These are phyloP conservation scores for Eurotiales sp. DNA, from an alignment of 2,329 filamentous ascomycete genomes.

Conservation along the genomic window DNA sequence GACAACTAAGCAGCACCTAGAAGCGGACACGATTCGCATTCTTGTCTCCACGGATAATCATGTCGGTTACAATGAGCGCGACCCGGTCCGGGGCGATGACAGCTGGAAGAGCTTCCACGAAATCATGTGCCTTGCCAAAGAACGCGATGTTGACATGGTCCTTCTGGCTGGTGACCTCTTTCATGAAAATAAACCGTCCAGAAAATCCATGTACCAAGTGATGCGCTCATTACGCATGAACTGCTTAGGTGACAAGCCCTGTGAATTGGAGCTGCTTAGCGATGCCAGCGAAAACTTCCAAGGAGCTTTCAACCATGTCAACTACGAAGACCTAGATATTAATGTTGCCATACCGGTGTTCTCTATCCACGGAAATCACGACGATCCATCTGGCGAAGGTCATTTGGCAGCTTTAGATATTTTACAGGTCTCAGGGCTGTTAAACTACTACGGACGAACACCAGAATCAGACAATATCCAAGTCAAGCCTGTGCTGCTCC, in stretches of 20 bases:
- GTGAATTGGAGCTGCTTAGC: slow-evolving; percentile 89
- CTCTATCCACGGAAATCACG: slow-evolving; percentile 97
- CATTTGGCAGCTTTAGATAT: slow-evolving; percentile 88
- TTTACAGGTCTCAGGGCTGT: slow-evolving; percentile 80
- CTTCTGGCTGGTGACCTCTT: slow-evolving; percentile 92
- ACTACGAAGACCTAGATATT: slow-evolving; percentile 96
- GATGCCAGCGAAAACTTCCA: slow-evolving; percentile 90
- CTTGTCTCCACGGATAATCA: slow-evolving; percentile 94
- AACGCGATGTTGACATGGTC: slow-evolving; percentile 92
- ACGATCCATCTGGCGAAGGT: slow-evolving; percentile 95
- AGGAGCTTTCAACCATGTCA: slow-evolving; percentile 86
- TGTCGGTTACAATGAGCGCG: slow-evolving; percentile 93
- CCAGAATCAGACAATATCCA: slow-evolving; percentile 91
- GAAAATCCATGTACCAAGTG: slow-evolving; percentile 94
- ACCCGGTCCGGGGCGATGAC: slow-evolving; percentile 91
- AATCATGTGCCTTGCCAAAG: slow-evolving; percentile 81
- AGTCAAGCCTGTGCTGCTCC: slow-evolving; percentile 84
- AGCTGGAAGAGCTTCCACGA: slow-evolving; percentile 97
- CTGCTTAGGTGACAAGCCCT: slow-evolving; percentile 91
- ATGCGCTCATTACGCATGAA: slow-evolving; percentile 93
- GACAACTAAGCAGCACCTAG: slow-evolving; percentile 27
- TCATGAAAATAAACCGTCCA: slow-evolving; percentile 95
- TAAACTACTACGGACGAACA: slow-evolving; percentile 94
- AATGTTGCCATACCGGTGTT: slow-evolving; percentile 97
- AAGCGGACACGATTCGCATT: slow-evolving; percentile 84